A percentile compares a stretch with the other conserved stretches of the same genome.
phyloP scores from a whole-genome alignment of 2,329 filamentous ascomycete species.

The Cercospora beticola region DNA sequence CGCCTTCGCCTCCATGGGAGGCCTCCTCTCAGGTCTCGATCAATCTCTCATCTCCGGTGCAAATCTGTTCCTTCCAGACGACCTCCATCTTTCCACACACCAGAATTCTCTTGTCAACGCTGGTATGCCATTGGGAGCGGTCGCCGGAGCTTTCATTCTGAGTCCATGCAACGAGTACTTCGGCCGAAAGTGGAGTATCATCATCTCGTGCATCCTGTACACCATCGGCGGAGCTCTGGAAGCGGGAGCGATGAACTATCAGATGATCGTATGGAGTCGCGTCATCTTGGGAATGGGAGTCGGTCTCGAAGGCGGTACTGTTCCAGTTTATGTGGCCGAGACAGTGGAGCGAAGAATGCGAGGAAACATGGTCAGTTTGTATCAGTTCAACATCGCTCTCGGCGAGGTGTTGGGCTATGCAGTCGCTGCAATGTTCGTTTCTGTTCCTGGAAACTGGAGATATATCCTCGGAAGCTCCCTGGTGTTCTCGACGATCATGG shows the following conservation, averaged over 20 bases:
- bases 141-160: conserved; percentile 67
- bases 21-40: conserved; percentile 69
- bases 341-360: conserved; percentile 66
- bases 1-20: conserved; percentile 72
- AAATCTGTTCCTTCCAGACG: conserved; percentile 63
- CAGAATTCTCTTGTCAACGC: conserved; percentile 68
- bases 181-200: conserved; percentile 66
- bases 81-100: conserved; percentile 54
- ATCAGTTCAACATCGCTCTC: conserved; percentile 74
- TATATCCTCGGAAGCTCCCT: conserved; percentile 72
- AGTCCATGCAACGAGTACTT: conserved; percentile 67
- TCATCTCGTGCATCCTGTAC: conserved; percentile 68
- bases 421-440: conserved; percentile 69
- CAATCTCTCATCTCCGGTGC: conserved; percentile 72
- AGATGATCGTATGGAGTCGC: conserved; percentile 68
- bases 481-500: conserved; percentile 65
- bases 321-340: conserved; percentile 73
- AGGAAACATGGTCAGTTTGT: conserved; percentile 71
- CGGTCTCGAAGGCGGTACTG: conserved; percentile 71
- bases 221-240: conserved; percentile 68
- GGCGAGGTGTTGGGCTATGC: conserved; percentile 73
- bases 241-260: conserved; percentile 66
- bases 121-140: conserved; percentile 69
- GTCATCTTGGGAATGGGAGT: conserved; percentile 70
- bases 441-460: conserved; percentile 69